These are phyloP conservation scores for Umbelopsis vinacea DNA, from an alignment of 192 early-diverging fungal genomes.

Conservation along the genomic window DNA sequence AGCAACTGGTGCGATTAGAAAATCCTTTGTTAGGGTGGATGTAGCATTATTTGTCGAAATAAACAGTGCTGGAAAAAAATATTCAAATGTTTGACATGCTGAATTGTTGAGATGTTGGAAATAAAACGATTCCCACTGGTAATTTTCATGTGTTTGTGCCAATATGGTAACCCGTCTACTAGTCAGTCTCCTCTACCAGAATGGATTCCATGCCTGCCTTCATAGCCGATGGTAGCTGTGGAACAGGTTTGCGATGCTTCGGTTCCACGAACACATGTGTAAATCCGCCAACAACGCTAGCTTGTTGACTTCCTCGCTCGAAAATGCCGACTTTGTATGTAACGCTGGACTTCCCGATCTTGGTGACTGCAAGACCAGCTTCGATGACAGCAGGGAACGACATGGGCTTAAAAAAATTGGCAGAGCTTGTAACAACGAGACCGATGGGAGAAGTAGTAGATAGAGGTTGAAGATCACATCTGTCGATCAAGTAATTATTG, in stretches of 20 bases:
- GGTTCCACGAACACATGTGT: slow-evolving; percentile 58
- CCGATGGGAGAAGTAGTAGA: slow-evolving; percentile 44
- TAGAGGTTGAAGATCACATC: slow-evolving; percentile 46
- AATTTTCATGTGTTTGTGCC: background rate
- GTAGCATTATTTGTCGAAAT: background rate
- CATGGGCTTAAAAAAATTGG: slow-evolving; percentile 45
- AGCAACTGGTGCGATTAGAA: slow-evolving; percentile 57
- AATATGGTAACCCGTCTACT: background rate
- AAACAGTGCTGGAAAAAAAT: background rate
- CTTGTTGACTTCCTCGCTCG: slow-evolving; percentile 36
- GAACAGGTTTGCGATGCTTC: slow-evolving; percentile 42
- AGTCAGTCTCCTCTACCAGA: background rate
- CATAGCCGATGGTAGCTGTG: slow-evolving; percentile 24
- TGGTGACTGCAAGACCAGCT: slow-evolving; percentile 52
- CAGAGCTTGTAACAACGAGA: slow-evolving; percentile 46
- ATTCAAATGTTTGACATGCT: background rate
- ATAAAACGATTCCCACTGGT: background rate
- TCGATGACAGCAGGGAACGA: slow-evolving; percentile 56
- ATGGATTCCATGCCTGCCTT: slow-evolving; percentile 16
- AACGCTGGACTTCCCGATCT: slow-evolving; percentile 53
- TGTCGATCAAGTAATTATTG: slow-evolving; percentile 57
- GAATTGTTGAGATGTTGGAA: background rate
- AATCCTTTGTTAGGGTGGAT: background rate
- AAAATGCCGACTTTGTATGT: slow-evolving; percentile 61
- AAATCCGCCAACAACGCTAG: slow-evolving; percentile 49